These are phyloP conservation scores for Saturnispora mendoncae DNA, from an alignment of 805 yeast species.

Conservation along the genomic window DNA sequence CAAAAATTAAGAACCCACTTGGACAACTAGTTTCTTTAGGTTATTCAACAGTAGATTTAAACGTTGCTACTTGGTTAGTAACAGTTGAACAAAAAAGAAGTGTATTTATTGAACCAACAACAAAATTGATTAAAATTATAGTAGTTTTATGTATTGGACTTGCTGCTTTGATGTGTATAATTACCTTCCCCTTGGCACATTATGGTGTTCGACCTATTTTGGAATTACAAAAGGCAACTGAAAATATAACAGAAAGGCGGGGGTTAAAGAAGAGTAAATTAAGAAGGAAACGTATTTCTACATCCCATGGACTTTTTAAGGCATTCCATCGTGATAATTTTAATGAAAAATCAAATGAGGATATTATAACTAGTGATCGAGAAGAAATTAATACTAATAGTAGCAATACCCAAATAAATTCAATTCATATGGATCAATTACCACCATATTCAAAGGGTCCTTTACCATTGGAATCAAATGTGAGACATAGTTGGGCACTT, in stretches of 20 bases:
- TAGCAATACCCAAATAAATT: background rate
- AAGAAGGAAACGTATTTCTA: constrained; percentile 7
- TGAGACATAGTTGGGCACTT: constrained; percentile 9
- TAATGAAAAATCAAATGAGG: constrained; percentile 5
- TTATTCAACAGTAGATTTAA: constrained; percentile 37
- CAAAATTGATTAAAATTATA: constrained; percentile 53
- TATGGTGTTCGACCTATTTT: constrained; percentile 80
- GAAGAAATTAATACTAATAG: background rate
- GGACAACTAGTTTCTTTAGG: constrained; percentile 46
- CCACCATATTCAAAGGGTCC: constrained; percentile 1
- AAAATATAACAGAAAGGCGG: constrained; percentile 44
- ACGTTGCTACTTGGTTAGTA: constrained; percentile 58
- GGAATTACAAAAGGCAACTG: constrained; percentile 73
- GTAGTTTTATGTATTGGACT: constrained; percentile 72
- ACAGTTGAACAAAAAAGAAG: constrained; percentile 54
- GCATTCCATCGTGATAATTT: constrained; percentile 1
- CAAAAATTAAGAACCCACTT: constrained; percentile 30
- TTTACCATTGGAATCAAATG: background rate
- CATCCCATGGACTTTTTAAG: background rate
- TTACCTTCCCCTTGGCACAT: constrained; percentile 79
- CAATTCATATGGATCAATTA: background rate
- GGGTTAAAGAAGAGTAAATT: constrained; percentile 22
- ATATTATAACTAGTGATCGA: background rate
- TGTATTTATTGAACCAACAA: constrained; percentile 55
- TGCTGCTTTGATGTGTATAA: constrained; percentile 60